Conservation (phyloP, 148 eudicot species). For the Oxyria digyna region DNA sequence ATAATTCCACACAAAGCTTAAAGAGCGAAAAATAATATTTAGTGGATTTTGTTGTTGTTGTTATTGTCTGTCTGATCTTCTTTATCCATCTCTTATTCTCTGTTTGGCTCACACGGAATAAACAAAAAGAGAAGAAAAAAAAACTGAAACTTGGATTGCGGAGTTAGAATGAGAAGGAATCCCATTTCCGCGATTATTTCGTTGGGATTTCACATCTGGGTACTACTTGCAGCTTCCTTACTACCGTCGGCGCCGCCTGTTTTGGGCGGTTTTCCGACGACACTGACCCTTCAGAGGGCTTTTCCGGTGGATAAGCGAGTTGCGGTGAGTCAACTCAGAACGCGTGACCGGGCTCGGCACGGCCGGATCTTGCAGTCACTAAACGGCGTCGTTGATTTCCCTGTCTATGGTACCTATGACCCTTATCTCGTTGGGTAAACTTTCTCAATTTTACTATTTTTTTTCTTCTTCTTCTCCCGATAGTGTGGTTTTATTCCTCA, state of each 20-base stretch:
- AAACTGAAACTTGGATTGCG: neutral
- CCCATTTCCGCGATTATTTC: constrained; percentile 16
- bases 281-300: constrained; percentile 51
- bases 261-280: constrained; percentile 26
- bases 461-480: too few species aligned
- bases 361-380: constrained; percentile 53
- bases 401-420: constrained; percentile 66
- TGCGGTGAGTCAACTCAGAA: constrained; percentile 70
- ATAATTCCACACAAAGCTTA: neutral
- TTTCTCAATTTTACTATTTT: neutral
- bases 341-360: constrained; percentile 57
- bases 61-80: neutral
- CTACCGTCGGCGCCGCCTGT: constrained; percentile 19
- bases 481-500: too few species aligned
- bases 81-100: constrained; percentile 1
- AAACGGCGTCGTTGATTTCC: constrained; percentile 65
- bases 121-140: neutral
- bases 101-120: constrained; percentile 3
- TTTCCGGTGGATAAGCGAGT: constrained; percentile 51
- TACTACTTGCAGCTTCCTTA: constrained; percentile 14
- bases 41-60: neutral
- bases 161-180: neutral
- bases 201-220: constrained; percentile 22
- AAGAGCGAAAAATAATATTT: neutral
- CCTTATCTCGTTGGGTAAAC: constrained; percentile 83